Evolutionary conservation across 139 green algal species (phyloP), one percentile per base, ranked within the genome.

Genomic region (Microglena sp.): DNA sequence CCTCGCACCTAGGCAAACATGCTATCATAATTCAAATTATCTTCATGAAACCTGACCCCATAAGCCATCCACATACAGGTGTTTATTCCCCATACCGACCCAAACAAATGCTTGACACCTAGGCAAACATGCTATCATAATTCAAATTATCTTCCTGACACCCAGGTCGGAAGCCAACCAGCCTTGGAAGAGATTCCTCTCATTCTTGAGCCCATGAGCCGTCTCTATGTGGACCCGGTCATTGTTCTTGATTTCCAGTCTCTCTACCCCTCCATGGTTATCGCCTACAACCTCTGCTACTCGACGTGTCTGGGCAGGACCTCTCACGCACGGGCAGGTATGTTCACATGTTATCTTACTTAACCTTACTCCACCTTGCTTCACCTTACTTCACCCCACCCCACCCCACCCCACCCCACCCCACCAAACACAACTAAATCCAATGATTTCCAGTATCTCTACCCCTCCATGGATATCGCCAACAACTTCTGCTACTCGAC

Each of bases 241-340:
- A 70, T 95, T 21, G 93, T 99, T 45, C 83, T 99, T 62, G 93
- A 98, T 77, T 99, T 98, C 72, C 91, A 97, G 80, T 91, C 79
- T 5, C 89, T 99, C 11, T 98, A 99, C 78, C 93, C 93, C 29
- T 95, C 85, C n/a, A 29, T 67, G 57, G 79, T 98, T 64, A 99
- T 99, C 60, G 93, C 93, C 2, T 96, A 98, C 86, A 99, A 99
- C 80, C 83, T 99, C 8, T 99, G 93, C 87, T 99, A 87, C 84
- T 86, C 72, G 33, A 97, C 93, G 5, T 89, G 78, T 62, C 15
- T 97, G 24, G 92, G 92, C 22, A 71, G 82, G 0, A 78, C 84
- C 1, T 11, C 58, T 3, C 88, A 95, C 60, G 75, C 69, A 2
- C 34, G 57, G 0, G 73, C 77, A 7, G 62, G 72, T 64, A 55